Evolutionary conservation across 78 protist genomes (phyloP).

Genomic region (Trichosphaerium sp.): DNA sequence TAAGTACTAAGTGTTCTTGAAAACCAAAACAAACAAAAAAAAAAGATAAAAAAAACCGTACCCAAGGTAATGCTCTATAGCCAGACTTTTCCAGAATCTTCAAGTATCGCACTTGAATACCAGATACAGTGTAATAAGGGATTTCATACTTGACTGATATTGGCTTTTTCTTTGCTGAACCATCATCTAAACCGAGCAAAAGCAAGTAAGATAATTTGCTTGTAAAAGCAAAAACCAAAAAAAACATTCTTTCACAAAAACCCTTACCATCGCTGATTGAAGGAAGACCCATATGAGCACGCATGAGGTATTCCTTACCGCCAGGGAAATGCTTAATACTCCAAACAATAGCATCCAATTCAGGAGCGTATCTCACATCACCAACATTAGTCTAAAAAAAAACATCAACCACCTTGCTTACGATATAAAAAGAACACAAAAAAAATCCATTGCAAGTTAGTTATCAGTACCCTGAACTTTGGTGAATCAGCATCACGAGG

Average conservation of each 20-base stretch:
- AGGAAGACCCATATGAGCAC: slow-evolving; percentile 92
- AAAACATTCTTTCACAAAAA: not conserved
- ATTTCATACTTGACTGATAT: slow-evolving; percentile 94
- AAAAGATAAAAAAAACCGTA: no score
- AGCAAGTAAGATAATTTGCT: not conserved
- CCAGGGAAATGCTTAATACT: slow-evolving; percentile 91
- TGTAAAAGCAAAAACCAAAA: not conserved
- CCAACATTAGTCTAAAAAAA: slow-evolving; percentile 51
- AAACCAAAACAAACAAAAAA: no score
- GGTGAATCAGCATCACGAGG: slow-evolving; percentile 95
- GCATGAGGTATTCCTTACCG: slow-evolving; percentile 68
- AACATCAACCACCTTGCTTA: not conserved
- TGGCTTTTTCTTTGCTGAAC: slow-evolving; percentile 63
- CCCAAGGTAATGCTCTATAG: slow-evolving; percentile 97
- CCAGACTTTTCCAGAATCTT: slow-evolving; percentile 93
- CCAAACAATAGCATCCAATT: slow-evolving; percentile 87
- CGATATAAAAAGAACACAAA: no score
- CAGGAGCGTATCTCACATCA: slow-evolving; percentile 85
- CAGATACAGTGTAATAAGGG: slow-evolving; percentile 97
- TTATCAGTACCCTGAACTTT: slow-evolving; percentile 46
- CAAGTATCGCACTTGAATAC: slow-evolving; percentile 93
- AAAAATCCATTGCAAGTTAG: no score
- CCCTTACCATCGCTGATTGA: slow-evolving; percentile 44
- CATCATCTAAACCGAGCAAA: slow-evolving; percentile 34
- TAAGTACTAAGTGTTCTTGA: no score